Evolutionary conservation across 2,329 filamentous ascomycete genomes (phyloP), one percentile per base, ranked within the genome.

Genomic region (Sporothrix pallida): DNA sequence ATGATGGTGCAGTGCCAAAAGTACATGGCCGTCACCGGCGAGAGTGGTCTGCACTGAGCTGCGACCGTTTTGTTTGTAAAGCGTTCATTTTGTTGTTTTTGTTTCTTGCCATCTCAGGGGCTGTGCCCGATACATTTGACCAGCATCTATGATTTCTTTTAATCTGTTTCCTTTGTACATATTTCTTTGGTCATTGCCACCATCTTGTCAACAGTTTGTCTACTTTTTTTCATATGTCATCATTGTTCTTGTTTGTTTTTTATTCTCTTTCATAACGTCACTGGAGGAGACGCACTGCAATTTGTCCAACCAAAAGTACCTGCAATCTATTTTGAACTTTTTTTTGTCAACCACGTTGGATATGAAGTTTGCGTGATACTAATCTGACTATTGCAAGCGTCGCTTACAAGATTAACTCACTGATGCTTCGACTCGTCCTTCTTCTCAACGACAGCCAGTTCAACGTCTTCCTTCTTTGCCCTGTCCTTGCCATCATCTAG

Each of bases 1-100:
- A 87, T 90, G 4, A 79, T 92, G 78, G 83, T 88, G 10, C 85
- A 88, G 76, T 91, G 89, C 77, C 85, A 87, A 77, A 82, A 83
- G 75, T 81, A 84, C 75, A 85, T 87, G 84, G 84, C 84, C 2
- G 81, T 82, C 75, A 86, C 84, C 0, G 84, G 84, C 8, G 83
- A 84, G 77, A 84, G 82, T 62, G 84, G 83, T 1, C 74, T 85
- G 76, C 80, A 80, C 74, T 81, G 56, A 74, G 12, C n/a, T 44
- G 4, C 8, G 15, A 26, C 23, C 20, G 63, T 31, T 17, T 48
- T 20, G n/a, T 42, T 17, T 44, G 26, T 15, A 58, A 15, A 20
- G 23, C n/a, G n/a, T 60, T 60, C 31, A 13, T 13, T 50, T 62
- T 31, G 17, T 62, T 13, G 10, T 52, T 72, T 72, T 44, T 44